These are phyloP conservation scores for Lasiodiplodia hormozganensis DNA, from an alignment of 2,329 filamentous ascomycete genomes.

Conservation along the genomic window DNA sequence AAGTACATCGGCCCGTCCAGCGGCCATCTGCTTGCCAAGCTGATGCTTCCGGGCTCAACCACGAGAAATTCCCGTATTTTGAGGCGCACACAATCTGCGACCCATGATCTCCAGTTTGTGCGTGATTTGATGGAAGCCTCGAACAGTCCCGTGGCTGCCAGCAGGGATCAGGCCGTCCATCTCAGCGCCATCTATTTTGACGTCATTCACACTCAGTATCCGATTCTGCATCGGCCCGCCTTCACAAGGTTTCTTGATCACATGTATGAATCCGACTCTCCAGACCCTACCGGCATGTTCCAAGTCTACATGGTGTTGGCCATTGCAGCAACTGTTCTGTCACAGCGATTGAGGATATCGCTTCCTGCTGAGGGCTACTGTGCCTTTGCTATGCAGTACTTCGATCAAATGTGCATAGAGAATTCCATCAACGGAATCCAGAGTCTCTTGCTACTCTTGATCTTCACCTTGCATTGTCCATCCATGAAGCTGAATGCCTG, in stretches of 20 bases:
- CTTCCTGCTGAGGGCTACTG: conserved; percentile 60
- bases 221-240: conserved; percentile 56
- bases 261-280: conserved; percentile 28
- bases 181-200: conserved; percentile 58
- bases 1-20: conserved; percentile 64
- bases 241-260: conserved; percentile 49
- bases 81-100: conserved; percentile 6
- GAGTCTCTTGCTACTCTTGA: conserved; percentile 54
- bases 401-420: conserved; percentile 56
- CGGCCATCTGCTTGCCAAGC: conserved; percentile 60
- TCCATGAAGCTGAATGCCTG: conserved; percentile 59
- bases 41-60: conserved; percentile 53
- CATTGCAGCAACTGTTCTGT: conserved; percentile 55
- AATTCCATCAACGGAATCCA: conserved; percentile 59
- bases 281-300: conserved; percentile 48
- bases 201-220: conserved; percentile 57
- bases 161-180: conserved; percentile 49
- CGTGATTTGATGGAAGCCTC: neutral
- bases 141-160: conserved; percentile 35
- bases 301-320: conserved; percentile 63
- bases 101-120: neutral
- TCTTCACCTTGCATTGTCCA: conserved; percentile 60
- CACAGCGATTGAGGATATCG: conserved; percentile 51
- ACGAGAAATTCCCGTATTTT: conserved; percentile 30
- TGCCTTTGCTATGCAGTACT: conserved; percentile 54